phyloP scores from a whole-genome alignment of 805 yeast species.

The Metschnikowia reukaufii region DNA sequence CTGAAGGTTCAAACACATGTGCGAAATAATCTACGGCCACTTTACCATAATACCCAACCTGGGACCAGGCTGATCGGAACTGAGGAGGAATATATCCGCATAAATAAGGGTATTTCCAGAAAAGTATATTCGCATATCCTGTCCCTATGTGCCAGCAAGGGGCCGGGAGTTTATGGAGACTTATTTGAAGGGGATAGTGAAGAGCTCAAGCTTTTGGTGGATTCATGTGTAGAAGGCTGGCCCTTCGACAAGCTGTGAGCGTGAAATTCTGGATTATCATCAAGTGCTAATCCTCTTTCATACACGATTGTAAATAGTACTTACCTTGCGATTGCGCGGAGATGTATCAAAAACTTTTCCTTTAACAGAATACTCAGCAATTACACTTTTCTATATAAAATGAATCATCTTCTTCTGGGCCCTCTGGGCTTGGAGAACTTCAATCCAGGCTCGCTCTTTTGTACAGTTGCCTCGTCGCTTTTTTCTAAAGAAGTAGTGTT shows the following conservation, averaged over 20 bases:
- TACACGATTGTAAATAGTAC: too few relatives aligned
- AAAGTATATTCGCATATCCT: conserved; percentile 46
- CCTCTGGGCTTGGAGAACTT: conserved; percentile 64
- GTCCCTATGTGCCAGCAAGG: conserved; percentile 13
- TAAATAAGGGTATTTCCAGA: conserved; percentile 65
- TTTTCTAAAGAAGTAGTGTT: conserved; percentile 50
- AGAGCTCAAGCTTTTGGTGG: conserved; percentile 25
- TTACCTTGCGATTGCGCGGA: too few relatives aligned
- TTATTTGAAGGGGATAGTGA: conserved; percentile 22
- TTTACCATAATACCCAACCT: conserved; percentile 33
- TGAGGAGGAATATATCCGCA: conserved; percentile 50
- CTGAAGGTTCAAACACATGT: conserved; percentile 56
- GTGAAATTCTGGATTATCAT: not conserved
- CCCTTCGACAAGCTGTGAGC: not conserved
- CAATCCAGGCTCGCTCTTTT: conserved; percentile 20
- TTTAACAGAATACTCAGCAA: too few relatives aligned
- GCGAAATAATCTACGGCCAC: conserved; percentile 49
- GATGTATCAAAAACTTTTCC: too few relatives aligned
- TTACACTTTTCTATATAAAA: too few relatives aligned
- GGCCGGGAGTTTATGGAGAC: conserved; percentile 11
- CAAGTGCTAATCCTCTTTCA: too few relatives aligned
- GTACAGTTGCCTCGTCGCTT: not conserved
- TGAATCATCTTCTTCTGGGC: conserved; percentile 54
- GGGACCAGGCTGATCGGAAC: conserved; percentile 19
- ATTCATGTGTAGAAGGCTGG: conserved; percentile 22